These are phyloP conservation scores for Ustilago tritici DNA, from an alignment of 1,284 basidiomycete species.

Conservation along the genomic window DNA sequence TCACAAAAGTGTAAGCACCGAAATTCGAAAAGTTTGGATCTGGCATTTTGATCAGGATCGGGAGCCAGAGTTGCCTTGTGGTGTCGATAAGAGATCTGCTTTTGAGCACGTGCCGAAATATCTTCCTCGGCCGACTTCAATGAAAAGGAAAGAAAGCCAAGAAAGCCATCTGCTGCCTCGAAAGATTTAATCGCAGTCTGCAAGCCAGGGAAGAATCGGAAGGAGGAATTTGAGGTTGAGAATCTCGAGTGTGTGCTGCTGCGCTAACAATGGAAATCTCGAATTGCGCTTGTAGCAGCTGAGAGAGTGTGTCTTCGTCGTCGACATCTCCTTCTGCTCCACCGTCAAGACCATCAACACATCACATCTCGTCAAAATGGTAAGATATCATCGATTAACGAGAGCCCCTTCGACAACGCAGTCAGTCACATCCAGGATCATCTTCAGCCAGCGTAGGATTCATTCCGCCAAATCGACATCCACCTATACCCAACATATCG, in stretches of 20 bases:
- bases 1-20: neutral
- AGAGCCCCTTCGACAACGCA: slow-evolving; percentile 19
- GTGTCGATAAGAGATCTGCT: neutral
- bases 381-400: slow-evolving; percentile 40
- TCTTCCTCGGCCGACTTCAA: neutral
- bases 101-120: neutral
- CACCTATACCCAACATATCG: neutral
- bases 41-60: neutral
- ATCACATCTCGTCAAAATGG: slow-evolving; percentile 53
- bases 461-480: neutral
- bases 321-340: slow-evolving; percentile 34
- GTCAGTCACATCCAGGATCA: slow-evolving; percentile 10
- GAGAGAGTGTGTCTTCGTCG: neutral
- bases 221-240: neutral
- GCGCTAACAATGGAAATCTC: slow-evolving; percentile 9
- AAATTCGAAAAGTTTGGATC: slow-evolving; percentile 12
- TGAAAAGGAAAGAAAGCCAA: neutral
- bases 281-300: neutral
- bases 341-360: slow-evolving; percentile 57
- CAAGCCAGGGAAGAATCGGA: neutral
- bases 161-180: slow-evolving; percentile 13
- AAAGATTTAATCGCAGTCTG: neutral
- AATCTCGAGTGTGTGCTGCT: neutral
- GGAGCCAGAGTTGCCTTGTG: neutral
- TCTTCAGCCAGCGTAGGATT: neutral